A percentile compares a stretch with the other conserved stretches of the same genome.
Evolutionary conservation across 2,329 filamentous ascomycete genomes (phyloP).

Genomic region (Fusarium foetens): DNA sequence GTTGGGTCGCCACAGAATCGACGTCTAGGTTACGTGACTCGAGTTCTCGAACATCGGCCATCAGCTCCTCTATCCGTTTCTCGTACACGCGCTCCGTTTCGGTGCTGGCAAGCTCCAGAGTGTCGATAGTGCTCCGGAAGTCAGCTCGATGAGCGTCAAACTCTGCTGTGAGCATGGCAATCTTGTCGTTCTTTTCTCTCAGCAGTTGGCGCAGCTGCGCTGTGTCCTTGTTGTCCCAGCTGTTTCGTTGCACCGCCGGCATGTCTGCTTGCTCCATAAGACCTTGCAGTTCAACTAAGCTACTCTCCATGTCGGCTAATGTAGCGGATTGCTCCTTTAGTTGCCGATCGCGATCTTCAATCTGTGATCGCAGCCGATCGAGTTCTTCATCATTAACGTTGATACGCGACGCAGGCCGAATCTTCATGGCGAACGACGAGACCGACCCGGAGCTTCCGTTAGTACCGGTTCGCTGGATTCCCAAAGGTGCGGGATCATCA

Average conservation of each 20-base stretch:
- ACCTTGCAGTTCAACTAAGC: conserved; percentile 78
- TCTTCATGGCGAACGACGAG: conserved; percentile 64
- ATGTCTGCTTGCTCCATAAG: conserved; percentile 71
- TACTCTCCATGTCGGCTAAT: conserved; percentile 89
- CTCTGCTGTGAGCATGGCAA: conserved; percentile 89
- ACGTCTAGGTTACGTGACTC: conserved; percentile 89
- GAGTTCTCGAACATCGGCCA: conserved; percentile 83
- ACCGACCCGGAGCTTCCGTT: conserved; percentile 65
- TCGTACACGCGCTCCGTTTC: conserved; percentile 98
- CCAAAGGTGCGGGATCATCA: conserved; percentile 66
- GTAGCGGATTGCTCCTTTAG: conserved; percentile 87
- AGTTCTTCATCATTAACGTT: conserved; percentile 75
- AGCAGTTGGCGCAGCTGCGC: conserved; percentile 82
- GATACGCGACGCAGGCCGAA: conserved; percentile 63
- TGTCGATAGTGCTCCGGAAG: conserved; percentile 96
- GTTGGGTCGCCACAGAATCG: conserved; percentile 86
- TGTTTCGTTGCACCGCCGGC: conserved; percentile 55
- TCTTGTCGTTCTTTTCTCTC: conserved; percentile 96
- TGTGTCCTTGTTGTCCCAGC: conserved; percentile 75
- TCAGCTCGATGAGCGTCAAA: conserved; percentile 96
- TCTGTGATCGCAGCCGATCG: conserved; percentile 74
- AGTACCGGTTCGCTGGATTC: conserved; percentile 61
- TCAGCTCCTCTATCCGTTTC: conserved; percentile 85
- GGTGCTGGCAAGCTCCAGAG: conserved; percentile 91
- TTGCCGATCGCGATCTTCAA: conserved; percentile 87